phyloP scores from a whole-genome alignment of 2,329 filamentous ascomycete genomes.

The Diaporthe ilicicola region DNA sequence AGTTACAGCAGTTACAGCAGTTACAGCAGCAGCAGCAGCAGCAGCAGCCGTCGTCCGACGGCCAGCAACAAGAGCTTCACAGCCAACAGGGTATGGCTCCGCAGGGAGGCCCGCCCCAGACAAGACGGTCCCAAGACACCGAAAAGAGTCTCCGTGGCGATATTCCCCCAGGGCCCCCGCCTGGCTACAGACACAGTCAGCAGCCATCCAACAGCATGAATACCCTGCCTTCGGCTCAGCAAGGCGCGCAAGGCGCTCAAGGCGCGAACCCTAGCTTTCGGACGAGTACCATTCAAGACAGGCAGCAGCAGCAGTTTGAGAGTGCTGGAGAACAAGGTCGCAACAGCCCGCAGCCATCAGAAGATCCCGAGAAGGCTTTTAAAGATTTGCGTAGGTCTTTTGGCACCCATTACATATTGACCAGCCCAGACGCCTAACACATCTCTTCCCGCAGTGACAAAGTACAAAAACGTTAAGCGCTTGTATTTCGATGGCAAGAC shows the following conservation, averaged over 20 bases:
- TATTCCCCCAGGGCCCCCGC: slow-evolving; percentile 56
- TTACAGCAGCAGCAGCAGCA: slow-evolving; percentile 37
- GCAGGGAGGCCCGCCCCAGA: slow-evolving; percentile 51
- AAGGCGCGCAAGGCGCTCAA: slow-evolving; percentile 43
- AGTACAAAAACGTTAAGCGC: slow-evolving; percentile 98
- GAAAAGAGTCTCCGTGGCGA: slow-evolving; percentile 56
- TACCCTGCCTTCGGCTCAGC: slow-evolving; percentile 51
- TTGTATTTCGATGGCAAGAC: slow-evolving; percentile 96
- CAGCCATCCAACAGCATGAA: slow-evolving; percentile 51
- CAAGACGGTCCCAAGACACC: slow-evolving; percentile 58
- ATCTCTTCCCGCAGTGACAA: slow-evolving; percentile 72
- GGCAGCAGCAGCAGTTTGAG: slow-evolving; percentile 51
- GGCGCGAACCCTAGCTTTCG: slow-evolving; percentile 51
- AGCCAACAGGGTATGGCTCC: slow-evolving; percentile 53
- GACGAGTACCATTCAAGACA: slow-evolving; percentile 47
- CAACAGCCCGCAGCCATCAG: slow-evolving; percentile 64
- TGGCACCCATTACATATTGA: slow-evolving; percentile 22
- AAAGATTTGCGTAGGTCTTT: slow-evolving; percentile 63
- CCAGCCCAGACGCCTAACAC: slow-evolving; percentile 33
- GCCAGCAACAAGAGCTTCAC: slow-evolving; percentile 27
- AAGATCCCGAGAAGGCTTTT: slow-evolving; percentile 61
- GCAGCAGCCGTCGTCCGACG: slow-evolving; percentile 42
- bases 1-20: too few species aligned
- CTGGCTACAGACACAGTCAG: slow-evolving; percentile 62
- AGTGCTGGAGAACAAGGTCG: slow-evolving; percentile 58